Base-by-base conservation (phyloP, 2,329 filamentous ascomycete species). In the Aspergillus sp. region DNA sequence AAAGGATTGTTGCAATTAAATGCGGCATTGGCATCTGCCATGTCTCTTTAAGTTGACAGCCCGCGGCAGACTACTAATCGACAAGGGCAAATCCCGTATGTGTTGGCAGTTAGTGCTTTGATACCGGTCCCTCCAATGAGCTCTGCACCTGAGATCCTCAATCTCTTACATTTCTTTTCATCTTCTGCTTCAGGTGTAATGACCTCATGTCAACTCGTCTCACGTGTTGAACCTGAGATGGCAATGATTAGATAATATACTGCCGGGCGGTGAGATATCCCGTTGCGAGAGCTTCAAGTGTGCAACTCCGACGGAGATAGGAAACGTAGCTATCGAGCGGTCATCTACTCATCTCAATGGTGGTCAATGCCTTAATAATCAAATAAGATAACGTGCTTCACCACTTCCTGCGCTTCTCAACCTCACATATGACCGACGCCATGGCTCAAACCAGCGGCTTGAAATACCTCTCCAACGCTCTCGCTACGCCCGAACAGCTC, bases 401-500 rank as follows among this genome's bases (percentile, higher is more conserved):
- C 3, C 33, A 1, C 10, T 26, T 17, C 19, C 17, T 14, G 24
- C 14, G 30, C 33, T 13, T 16, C 11, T 17, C 30, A 20, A 17
- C 38, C 33, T 13, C n/a, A 13, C 33, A 16, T 35, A 17, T 38
- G 42, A 16, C 36, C 36, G 41, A 49, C n/a, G 54, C 24, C 50
- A 64, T 58, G 58, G 66, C 70, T 60, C 53, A 63, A 20, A 50
- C 55, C 24, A 47, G 60, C 26, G 60, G 61, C 8, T 49, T 74
- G 48, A 71, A 68, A 53, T 65, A 67, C 44, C 58, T 77, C 13
- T 72, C 73, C 33, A 79, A 79, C 62, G 68, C 74, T 14, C 67
- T 79, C 14, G 73, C 71, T 49, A 76, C 74, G 6, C 65, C 71
- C 3, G 67, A 73, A 19, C 76, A 79, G 58, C 65, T 79, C 14